phyloP scores from a whole-genome alignment of 129 eudicot genomes.

The Sambucus nigra region DNA sequence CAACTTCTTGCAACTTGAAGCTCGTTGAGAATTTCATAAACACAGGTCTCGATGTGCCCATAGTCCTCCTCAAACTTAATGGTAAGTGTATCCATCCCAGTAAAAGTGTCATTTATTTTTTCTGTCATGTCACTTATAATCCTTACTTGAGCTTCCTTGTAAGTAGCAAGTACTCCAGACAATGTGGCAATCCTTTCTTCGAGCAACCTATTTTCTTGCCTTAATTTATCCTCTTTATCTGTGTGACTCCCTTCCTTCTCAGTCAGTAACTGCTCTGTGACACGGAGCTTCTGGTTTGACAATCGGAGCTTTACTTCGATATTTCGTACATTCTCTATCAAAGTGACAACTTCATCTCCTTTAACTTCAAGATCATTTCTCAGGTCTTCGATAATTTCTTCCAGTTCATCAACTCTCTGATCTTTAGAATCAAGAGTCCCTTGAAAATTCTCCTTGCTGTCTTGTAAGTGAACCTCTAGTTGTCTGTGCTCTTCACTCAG shows the following conservation, averaged over 20 bases:
- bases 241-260: slow-evolving; percentile 58
- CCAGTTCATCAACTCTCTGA: slow-evolving; percentile 35
- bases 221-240: slow-evolving; percentile 43
- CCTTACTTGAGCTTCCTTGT: slow-evolving; percentile 46
- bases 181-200: slow-evolving; percentile 36
- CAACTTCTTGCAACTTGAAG: slow-evolving; percentile 42
- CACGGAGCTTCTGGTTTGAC: slow-evolving; percentile 73
- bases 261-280: slow-evolving; percentile 68
- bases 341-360: slow-evolving; percentile 54
- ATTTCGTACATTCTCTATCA: slow-evolving; percentile 57
- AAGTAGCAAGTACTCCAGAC: slow-evolving; percentile 25
- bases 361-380: slow-evolving; percentile 66
- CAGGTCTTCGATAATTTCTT: slow-evolving; percentile 66
- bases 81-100: slow-evolving; percentile 45
- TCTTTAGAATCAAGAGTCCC: slow-evolving; percentile 31
- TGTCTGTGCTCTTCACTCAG: slow-evolving; percentile 30
- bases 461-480: slow-evolving; percentile 24
- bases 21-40: slow-evolving; percentile 56
- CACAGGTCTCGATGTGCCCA: slow-evolving; percentile 50
- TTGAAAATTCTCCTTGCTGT: slow-evolving; percentile 31
- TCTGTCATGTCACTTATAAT: slow-evolving; percentile 35
- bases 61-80: slow-evolving; percentile 78
- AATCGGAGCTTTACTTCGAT: slow-evolving; percentile 80
- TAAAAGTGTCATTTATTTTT: slow-evolving; percentile 32
- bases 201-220: slow-evolving; percentile 55